A percentile compares a stretch with the other conserved stretches of the same genome.
phyloP scores from a whole-genome alignment of 2,329 filamentous ascomycete genomes.

The Talaromyces sp. region DNA sequence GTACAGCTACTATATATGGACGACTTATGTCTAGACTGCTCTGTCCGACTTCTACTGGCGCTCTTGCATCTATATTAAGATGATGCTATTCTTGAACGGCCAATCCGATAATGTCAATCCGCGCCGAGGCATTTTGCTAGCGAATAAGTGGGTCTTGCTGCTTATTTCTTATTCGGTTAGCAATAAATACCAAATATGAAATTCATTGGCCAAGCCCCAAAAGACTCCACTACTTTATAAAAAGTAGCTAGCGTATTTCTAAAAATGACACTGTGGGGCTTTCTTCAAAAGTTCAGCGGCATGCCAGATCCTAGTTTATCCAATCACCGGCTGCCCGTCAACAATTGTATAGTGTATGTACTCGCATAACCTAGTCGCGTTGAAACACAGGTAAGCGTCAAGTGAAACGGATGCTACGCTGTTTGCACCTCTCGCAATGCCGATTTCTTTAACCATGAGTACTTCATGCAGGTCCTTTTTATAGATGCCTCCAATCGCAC shows the following conservation, averaged over 20 bases:
- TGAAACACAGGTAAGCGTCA: neutral
- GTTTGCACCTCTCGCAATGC: neutral
- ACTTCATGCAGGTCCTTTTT: neutral
- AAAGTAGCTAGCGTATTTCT: neutral
- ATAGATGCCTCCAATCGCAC: neutral
- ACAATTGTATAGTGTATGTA: neutral
- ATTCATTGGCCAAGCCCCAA: neutral
- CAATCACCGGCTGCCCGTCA: neutral
- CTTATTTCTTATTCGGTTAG: neutral
- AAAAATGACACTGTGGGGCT: neutral
- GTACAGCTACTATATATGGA: neutral
- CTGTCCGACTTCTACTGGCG: neutral
- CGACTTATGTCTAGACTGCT: neutral
- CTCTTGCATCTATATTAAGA: neutral
- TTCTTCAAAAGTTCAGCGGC: neutral
- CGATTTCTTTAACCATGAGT: neutral
- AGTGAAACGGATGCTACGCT: neutral
- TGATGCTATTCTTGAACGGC: neutral
- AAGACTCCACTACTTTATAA: neutral
- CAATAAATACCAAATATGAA: fast-evolving
- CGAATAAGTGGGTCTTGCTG: neutral
- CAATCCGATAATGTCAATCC: neutral
- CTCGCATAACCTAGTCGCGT: neutral
- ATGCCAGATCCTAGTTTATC: neutral
- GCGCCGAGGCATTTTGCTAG: neutral